Base-by-base conservation (phyloP, 345 rosid genomes). In the Gossypium herbaceum region DNA sequence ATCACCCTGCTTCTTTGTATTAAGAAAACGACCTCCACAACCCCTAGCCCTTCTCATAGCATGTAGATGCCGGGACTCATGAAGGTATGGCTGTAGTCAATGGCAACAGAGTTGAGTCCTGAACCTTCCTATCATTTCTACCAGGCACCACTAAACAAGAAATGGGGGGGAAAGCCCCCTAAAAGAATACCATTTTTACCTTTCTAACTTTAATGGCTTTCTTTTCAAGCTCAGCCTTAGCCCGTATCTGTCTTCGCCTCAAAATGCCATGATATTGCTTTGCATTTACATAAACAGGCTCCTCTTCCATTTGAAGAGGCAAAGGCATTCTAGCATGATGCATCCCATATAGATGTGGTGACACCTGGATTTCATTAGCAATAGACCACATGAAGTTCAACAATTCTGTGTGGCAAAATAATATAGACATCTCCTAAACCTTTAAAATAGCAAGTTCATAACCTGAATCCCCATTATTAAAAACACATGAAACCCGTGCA, bases 21-120 rank as follows among this genome's bases (percentile, higher is more conserved):
- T 87, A 19, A 87, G 84, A 68, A 90, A 90, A 45, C 94, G 94
- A 47, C 94, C 94, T 43, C 94, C 94, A 47, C 87, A 82, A 15
- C 94, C 92, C 75, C 94, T 85, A 13, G 88, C 87, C 79, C 94
- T 86, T 79, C 84, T 86, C 92, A 90, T 78, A 15, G 94, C 94
- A 78, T 90, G 94, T 71, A 45, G 86, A 80, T 90, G 94, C 13
- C 94, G 88, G 12, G 94, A 90, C 80, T 90, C 94, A 7, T 90
- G 94, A 72, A 88, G 94, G 81, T 90, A 90, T 19, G 94, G 94
- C 94, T 90, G 81, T 64, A 55, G 60, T 52, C 48, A 77, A 81
- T 73, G 54, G 54, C 68, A 77, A 75, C 29, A 22, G 9, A 79
- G 72, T 56, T 71, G 51, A 68, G 68, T 60, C 47, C 34, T 68